Base-by-base conservation (phyloP, 202 grass and related monocot species). In the Zoysia matrella region DNA sequence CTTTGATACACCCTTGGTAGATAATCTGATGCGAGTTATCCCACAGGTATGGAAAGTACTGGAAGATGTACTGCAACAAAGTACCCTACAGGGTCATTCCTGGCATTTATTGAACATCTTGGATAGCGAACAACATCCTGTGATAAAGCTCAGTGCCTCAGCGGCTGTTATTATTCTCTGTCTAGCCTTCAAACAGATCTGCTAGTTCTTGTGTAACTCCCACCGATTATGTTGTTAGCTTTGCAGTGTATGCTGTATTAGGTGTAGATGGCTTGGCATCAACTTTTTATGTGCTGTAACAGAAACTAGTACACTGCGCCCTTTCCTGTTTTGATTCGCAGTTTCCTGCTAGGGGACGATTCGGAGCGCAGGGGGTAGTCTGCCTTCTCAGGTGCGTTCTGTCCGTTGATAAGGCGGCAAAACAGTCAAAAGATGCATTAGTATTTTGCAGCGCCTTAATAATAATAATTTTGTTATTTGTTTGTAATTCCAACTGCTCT, bases 61-160 rank as follows among this genome's bases (percentile, higher is more conserved):
- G 93, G 93, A 99, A 96, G 71, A 81, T 80, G 78, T 99, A 99
- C 83, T 92, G 93, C 67, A 86, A 86, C 76, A 99, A 84, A 88
- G 96, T 94, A 46, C 89, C 80, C 7, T 92, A 92, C 81, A 91
- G 96, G 67, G 74, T 96, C 70, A 67, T 99, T 68, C 96, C 96
- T 85, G 96, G 89, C 83, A 96, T 99, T 79, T 88, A 96, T 73
- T 99, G 85, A 99, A 73, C 15, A 36, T 88, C 61, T 67, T 65
- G 14, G 41, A n/a, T 67, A 63, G 13, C 8, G 47, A 13, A 39
- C 41, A 0, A 30, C 71, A 5, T 74, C 63, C 10, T 15, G 44
- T 51, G 66, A 16, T 53, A 45, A 14, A 57, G 16, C 78, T 56
- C 16, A 42, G 4, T 9, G 22, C 22, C 22, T 30, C 22, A 30